phyloP scores from a whole-genome alignment of 2,329 filamentous ascomycete genomes.

The Tricladium varicosporioides region DNA sequence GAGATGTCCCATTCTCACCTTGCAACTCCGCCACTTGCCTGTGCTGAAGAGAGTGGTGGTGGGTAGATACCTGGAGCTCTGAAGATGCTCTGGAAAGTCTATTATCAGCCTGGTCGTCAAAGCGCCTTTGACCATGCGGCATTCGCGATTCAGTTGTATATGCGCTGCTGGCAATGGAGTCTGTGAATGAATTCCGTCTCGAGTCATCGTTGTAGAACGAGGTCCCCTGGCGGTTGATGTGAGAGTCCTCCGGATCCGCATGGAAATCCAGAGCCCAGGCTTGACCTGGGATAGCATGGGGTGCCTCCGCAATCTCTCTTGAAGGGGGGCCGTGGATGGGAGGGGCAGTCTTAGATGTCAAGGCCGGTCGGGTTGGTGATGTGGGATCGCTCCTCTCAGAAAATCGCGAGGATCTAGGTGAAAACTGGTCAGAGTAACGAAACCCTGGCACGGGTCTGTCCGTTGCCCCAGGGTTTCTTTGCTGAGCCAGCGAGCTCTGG shows the following conservation, averaged over 20 bases:
- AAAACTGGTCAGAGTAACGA: constrained; percentile 47
- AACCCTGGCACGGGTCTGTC: constrained; percentile 36
- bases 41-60: constrained; percentile 76
- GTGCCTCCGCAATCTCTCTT: constrained; percentile 65
- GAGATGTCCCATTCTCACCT: constrained; percentile 52
- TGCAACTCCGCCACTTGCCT: constrained; percentile 67
- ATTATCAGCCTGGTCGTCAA: constrained; percentile 57
- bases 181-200: constrained; percentile 71
- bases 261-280: constrained; percentile 67
- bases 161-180: constrained; percentile 77
- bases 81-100: constrained; percentile 47
- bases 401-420: constrained; percentile 36
- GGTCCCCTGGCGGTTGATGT: constrained; percentile 36
- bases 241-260: constrained; percentile 53
- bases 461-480: constrained; percentile 54
- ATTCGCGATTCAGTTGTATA: constrained; percentile 73
- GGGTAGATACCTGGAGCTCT: constrained; percentile 49
- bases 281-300: constrained; percentile 77
- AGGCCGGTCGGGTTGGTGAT: constrained; percentile 6
- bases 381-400: constrained; percentile 11
- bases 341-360: constrained; percentile 60
- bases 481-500: constrained; percentile 67
- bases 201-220: constrained; percentile 51
- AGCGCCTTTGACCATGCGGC: constrained; percentile 67
- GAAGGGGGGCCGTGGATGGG: constrained; percentile 71